Evolutionary conservation across 1,284 basidiomycete genomes (phyloP), one percentile per base, ranked within the genome.

Genomic region (Malassezia slooffiae): DNA sequence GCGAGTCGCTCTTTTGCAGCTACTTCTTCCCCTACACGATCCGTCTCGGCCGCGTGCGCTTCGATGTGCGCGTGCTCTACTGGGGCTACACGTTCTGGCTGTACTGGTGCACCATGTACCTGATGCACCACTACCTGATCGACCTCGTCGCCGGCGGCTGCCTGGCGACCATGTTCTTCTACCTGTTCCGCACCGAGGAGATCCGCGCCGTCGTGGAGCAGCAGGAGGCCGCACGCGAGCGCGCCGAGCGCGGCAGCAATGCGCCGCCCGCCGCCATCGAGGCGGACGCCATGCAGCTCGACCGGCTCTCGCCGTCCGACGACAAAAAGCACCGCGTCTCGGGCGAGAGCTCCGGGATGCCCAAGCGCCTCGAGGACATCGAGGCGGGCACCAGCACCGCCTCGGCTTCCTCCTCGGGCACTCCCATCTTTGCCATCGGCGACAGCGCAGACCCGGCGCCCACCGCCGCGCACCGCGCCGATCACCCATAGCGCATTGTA

Each of bases 111-210:
- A 97, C 91, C 24, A 97, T 97, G 91, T 58, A 58, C 41, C 55
- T 66, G 19, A 66, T 64, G 55, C 68, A 70, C 38, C 68, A 96
- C 74, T 97, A 96, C 75, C 80, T 96, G 58, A 87, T 97, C 72
- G 93, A 97, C 66, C 82, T 96, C 57, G 85, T 90, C 27, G 85
- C 82, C 3, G 91, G 91, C 6, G 86, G 85, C 0, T 93, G 89
- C 67, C 77, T 97, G 46, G 82, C 88, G 16, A 82, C 83, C 12
- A 76, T 79, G 11, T 81, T 78, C 63, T 97, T 96, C 75, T 95
- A 91, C 73, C 70, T 56, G 11, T 67, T 64, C 55, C 54, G 65
- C 33, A 60, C 64, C 12, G 57, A 65, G 34, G 50, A 55, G 12
- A 51, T 67, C 34, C 38, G 64, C 15, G 49, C 55, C 12, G 57